Evolutionary conservation across 2,329 filamentous ascomycete species (phyloP).

Genomic region (Claviceps sp.): DNA sequence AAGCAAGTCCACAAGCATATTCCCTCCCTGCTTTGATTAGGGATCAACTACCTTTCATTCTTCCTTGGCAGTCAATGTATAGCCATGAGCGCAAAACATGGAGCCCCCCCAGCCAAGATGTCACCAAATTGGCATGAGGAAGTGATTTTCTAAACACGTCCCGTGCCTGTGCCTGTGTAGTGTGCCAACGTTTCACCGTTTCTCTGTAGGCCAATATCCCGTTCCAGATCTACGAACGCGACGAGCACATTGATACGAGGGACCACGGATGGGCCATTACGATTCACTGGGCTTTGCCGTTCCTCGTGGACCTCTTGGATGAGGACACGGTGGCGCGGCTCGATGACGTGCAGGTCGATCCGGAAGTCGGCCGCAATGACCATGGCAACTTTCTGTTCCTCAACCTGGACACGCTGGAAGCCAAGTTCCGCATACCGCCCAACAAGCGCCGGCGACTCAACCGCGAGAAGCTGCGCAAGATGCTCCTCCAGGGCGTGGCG

Average conservation of each 20-base stretch:
- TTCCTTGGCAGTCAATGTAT: no score
- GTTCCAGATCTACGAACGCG: slow-evolving; percentile 19
- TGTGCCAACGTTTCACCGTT: neutral
- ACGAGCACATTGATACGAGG: slow-evolving; percentile 16
- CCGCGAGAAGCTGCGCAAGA: slow-evolving; percentile 20
- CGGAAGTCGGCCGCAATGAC: slow-evolving; percentile 25
- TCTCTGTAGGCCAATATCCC: slow-evolving; percentile 15
- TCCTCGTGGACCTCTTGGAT: slow-evolving; percentile 14
- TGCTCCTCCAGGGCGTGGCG: slow-evolving; percentile 16
- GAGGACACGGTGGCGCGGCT: slow-evolving; percentile 11
- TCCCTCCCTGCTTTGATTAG: no score
- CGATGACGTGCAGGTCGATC: slow-evolving; percentile 17
- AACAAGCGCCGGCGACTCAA: slow-evolving; percentile 22
- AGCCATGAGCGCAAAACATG: no score
- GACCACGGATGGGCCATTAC: slow-evolving; percentile 45
- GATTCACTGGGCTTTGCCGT: slow-evolving; percentile 40
- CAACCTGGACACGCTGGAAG: slow-evolving; percentile 23
- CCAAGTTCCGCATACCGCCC: slow-evolving; percentile 26
- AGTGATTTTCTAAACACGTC: no score
- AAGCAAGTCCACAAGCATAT: no score
- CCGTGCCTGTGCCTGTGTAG: neutral
- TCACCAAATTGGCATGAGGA: no score
- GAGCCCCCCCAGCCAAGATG: no score
- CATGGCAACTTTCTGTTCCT: slow-evolving; percentile 27
- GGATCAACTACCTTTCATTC: no score